Conservation (phyloP, 495 filamentous ascomycete genomes). For the Penicillium bovifimosum region DNA sequence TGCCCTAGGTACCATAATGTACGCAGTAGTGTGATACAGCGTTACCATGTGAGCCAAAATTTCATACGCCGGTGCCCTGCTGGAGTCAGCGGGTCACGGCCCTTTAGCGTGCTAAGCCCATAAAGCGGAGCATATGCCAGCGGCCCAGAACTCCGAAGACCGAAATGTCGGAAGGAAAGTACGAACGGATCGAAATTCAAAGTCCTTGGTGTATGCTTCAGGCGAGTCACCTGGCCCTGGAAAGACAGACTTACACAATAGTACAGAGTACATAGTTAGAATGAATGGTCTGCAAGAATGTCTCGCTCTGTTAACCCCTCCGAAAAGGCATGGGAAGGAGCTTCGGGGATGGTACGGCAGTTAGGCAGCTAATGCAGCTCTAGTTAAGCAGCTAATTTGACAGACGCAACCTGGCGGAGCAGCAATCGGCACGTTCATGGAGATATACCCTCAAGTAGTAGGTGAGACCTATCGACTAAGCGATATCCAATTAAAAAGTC, state of each 20-base stretch:
- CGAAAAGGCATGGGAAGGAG: background rate
- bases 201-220: background rate
- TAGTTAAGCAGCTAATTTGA: background rate
- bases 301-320: background rate
- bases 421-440: background rate
- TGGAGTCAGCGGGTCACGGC: background rate
- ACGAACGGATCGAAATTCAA: background rate
- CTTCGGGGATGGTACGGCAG: background rate
- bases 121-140: slow-evolving; percentile 6
- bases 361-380: background rate
- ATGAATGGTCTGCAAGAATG: background rate
- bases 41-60: slow-evolving; percentile 2
- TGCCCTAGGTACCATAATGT: background rate
- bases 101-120: background rate
- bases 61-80: background rate
- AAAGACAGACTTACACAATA: background rate
- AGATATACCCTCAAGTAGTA: background rate
- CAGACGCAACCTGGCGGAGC: background rate
- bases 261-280: background rate
- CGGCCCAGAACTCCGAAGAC: slow-evolving; percentile 2
- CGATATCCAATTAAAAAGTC: background rate
- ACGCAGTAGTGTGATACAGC: background rate
- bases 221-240: background rate
- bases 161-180: background rate
- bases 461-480: slow-evolving; percentile 3